phyloP scores from a whole-genome alignment of 108 stramenopile species.

The Discostella pseudostelligera region DNA sequence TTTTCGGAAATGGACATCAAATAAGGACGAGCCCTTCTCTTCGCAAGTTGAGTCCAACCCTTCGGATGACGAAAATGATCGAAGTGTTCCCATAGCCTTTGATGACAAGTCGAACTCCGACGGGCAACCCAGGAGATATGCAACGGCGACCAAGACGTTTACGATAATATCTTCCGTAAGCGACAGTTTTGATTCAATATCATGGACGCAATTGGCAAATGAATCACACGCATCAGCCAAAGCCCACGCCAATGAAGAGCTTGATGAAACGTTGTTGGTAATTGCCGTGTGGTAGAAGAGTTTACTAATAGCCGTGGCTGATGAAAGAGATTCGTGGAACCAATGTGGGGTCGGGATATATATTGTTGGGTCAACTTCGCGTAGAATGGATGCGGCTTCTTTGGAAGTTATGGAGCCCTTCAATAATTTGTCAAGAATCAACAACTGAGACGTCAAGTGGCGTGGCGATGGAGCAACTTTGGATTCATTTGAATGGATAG shows the following conservation, averaged over 20 bases:
- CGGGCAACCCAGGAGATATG: constrained; percentile 35
- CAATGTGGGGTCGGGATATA: constrained; percentile 19
- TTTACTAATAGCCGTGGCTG: constrained; percentile 6
- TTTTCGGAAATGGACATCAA: constrained; percentile 34
- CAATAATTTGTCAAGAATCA: constrained; percentile 37
- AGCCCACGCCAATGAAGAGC: constrained; percentile 36
- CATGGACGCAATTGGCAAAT: constrained; percentile 18
- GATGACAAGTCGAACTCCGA: constrained; percentile 13
- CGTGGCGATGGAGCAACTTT: constrained; percentile 18
- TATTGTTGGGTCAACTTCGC: constrained; percentile 16
- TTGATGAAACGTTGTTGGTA: constrained; percentile 11
- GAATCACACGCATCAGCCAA: constrained; percentile 28
- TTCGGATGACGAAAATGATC: constrained; percentile 16
- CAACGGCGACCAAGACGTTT: constrained; percentile 25
- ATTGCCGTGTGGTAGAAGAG: constrained; percentile 10
- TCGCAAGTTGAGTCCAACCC: constrained; percentile 1
- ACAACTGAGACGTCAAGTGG: constrained; percentile 26
- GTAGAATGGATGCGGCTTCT: constrained; percentile 13
- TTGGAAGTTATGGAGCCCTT: constrained; percentile 27
- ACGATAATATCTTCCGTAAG: constrained; percentile 12
- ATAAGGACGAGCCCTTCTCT: not conserved
- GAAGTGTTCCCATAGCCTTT: constrained; percentile 16
- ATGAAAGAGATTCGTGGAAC: constrained; percentile 15
- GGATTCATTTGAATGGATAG: not conserved
- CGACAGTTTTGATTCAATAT: constrained; percentile 10